These are phyloP conservation scores for Leucocoprinus birnbaumii DNA, from an alignment of 768 basidiomycete genomes.

Conservation along the genomic window DNA sequence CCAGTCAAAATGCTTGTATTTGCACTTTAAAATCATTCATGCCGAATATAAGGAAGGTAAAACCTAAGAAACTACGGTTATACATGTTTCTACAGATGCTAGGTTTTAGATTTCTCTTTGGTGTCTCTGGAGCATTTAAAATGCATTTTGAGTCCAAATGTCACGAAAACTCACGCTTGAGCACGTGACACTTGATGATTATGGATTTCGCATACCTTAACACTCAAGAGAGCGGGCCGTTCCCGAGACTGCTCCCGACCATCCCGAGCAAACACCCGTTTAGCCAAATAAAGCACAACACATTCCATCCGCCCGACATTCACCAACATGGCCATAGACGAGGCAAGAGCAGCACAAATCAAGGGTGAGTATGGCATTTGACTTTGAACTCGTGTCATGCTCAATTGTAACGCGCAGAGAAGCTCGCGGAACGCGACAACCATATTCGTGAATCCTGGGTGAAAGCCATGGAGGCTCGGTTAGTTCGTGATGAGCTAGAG, in stretches of 20 bases:
- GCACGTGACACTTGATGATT: too few relatives aligned
- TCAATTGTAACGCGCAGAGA: slow-evolving; percentile 36
- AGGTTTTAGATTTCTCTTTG: too few relatives aligned
- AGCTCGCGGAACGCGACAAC: slow-evolving; percentile 66
- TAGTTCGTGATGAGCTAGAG: slow-evolving; percentile 84
- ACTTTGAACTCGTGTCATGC: not conserved
- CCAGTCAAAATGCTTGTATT: too few relatives aligned
- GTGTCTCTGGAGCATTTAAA: too few relatives aligned
- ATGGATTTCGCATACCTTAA: too few relatives aligned
- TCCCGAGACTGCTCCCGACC: slow-evolving; percentile 4
- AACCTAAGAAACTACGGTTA: too few relatives aligned
- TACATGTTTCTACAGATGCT: too few relatives aligned
- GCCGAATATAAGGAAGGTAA: too few relatives aligned
- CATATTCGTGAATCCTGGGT: slow-evolving; percentile 92
- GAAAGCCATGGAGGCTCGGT: slow-evolving; percentile 86
- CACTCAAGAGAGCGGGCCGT: not conserved
- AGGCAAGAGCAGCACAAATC: slow-evolving; percentile 36
- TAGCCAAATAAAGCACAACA: slow-evolving; percentile 24
- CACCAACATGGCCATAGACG: slow-evolving; percentile 36
- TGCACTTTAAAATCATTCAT: too few relatives aligned
- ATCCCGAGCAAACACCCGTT: slow-evolving; percentile 7
- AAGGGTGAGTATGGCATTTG: slow-evolving; percentile 38
- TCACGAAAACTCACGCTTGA: too few relatives aligned
- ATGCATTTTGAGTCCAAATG: too few relatives aligned
- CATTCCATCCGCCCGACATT: slow-evolving; percentile 18